Evolutionary conservation across 345 rosid species (phyloP).

Genomic region (Lepidium africanum): DNA sequence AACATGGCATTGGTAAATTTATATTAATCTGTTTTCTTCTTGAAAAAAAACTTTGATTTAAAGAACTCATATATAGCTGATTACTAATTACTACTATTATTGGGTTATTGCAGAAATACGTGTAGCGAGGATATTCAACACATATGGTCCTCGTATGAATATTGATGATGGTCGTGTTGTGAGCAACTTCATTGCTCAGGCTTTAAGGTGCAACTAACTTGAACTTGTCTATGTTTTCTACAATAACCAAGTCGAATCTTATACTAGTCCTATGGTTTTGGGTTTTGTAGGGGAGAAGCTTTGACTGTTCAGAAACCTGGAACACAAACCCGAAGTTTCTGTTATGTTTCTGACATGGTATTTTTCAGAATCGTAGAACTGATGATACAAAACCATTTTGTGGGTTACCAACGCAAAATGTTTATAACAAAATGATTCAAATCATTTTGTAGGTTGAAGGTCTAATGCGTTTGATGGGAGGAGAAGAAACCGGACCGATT

Average conservation of each 20-base stretch:
- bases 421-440: not conserved
- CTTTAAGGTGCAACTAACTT: conserved; percentile 52
- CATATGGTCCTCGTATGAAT: conserved; percentile 96
- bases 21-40: not conserved
- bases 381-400: no score
- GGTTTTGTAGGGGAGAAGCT: conserved; percentile 58
- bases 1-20: conserved; percentile 75
- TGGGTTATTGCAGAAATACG: conserved; percentile 46
- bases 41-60: not conserved
- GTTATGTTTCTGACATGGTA: conserved; percentile 97
- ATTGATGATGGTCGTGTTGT: conserved; percentile 97
- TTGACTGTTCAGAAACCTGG: conserved; percentile 93
- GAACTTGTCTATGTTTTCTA: not conserved
- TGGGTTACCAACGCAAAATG: not conserved
- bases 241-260: not conserved
- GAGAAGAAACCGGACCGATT: conserved; percentile 86
- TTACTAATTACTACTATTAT: not conserved
- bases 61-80: not conserved
- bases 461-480: conserved; percentile 87
- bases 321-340: conserved; percentile 96
- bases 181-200: conserved; percentile 96
- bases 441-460: conserved; percentile 63
- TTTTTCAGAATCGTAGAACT: not conserved
- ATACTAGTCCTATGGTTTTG: not conserved
- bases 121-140: conserved; percentile 89